A percentile compares a stretch with the other conserved stretches of the same genome.
Evolutionary conservation across 495 filamentous ascomycete genomes (phyloP).

Genomic region (Penicillium nucicola): DNA sequence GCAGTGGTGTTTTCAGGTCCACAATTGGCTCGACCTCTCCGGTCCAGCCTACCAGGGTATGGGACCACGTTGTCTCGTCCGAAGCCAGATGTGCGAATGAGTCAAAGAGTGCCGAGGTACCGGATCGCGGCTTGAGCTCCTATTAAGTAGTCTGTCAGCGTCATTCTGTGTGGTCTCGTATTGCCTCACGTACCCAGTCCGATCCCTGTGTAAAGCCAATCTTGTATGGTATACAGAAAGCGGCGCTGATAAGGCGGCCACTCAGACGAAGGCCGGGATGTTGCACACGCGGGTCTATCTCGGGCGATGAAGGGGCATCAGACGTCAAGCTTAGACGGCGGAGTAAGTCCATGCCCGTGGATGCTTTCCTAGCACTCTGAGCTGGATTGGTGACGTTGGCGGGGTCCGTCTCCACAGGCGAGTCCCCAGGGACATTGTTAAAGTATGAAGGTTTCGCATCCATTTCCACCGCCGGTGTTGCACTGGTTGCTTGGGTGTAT

Average conservation of each 20-base stretch:
- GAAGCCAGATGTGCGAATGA: slow-evolving; percentile 82
- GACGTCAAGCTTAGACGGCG: slow-evolving; percentile 58
- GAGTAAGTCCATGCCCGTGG: slow-evolving; percentile 58
- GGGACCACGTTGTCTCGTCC: slow-evolving; percentile 71
- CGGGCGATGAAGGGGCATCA: slow-evolving; percentile 40
- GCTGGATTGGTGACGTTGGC: slow-evolving; percentile 30
- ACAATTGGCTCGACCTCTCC: slow-evolving; percentile 70
- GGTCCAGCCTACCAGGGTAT: slow-evolving; percentile 88
- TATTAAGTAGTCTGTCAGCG: slow-evolving; percentile 3
- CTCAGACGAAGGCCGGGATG: slow-evolving; percentile 70
- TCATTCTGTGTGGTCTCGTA: neutral
- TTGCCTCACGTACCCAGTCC: slow-evolving; percentile 63
- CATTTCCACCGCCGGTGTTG: slow-evolving; percentile 24
- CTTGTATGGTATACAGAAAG: slow-evolving; percentile 79
- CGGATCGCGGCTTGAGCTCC: slow-evolving; percentile 64
- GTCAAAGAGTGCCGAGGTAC: slow-evolving; percentile 86
- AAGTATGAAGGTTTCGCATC: slow-evolving; percentile 31
- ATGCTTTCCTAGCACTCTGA: slow-evolving; percentile 49
- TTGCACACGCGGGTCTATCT: slow-evolving; percentile 56
- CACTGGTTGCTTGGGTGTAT: slow-evolving; percentile 24
- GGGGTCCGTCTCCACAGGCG: slow-evolving; percentile 10
- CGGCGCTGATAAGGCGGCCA: slow-evolving; percentile 81
- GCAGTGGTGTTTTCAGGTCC: slow-evolving; percentile 32
- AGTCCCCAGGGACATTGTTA: slow-evolving; percentile 27
- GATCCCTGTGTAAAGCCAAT: slow-evolving; percentile 61